Base-by-base conservation (phyloP, 1,284 basidiomycete genomes). In the Ceraceosorus guamensis region DNA sequence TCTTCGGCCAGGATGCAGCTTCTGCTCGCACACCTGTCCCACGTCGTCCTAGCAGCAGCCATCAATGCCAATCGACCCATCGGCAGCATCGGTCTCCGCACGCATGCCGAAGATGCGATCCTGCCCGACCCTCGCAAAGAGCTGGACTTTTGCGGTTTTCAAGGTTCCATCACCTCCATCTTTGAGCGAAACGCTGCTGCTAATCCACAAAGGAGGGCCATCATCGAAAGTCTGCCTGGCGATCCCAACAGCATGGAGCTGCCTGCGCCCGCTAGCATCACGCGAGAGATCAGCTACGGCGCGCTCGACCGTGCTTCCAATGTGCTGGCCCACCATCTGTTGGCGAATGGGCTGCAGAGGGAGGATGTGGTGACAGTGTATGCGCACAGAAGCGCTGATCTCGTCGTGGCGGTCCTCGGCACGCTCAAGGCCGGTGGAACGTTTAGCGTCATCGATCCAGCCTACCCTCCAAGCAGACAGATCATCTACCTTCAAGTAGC, bases 311-410 rank as follows among this genome's bases (percentile, higher is more conserved):
- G 82, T 51, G 89, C 92, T 6, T 85, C 87, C 4, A 98, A 98
- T 75, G 82, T 93, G 16, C 82, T 98, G 6, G 88, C 95, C 0
- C 93, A 98, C 73, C 85, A 95, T 67, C 82, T 99, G 52, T 79
- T 97, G 52, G 83, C 86, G 68, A 84, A 83, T 14, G 93, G 93
- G 11, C 80, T 98, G 11, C 82, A 93, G 78, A 81, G 91, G 32
- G 93, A 93, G 66, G 95, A 99, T 68, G 91, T 98, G 18, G 91
- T 98, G 55, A 97, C 95, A 84, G 88, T 98, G n/a, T 99, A 98
- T 75, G 95, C 95, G 0, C 86, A 96, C 70, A 85, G 95, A 48
- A 91, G 89, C 65, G 92, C 96, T 45, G 93, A 99, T 76, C 85
- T 99, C 50, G 90, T 96, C 6, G 88, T 98, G 5, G 93, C 93